A percentile compares a stretch with the other conserved stretches of the same genome.
Conservation (phyloP, 306 rosid species). For the Lathyrus oleraceus region DNA sequence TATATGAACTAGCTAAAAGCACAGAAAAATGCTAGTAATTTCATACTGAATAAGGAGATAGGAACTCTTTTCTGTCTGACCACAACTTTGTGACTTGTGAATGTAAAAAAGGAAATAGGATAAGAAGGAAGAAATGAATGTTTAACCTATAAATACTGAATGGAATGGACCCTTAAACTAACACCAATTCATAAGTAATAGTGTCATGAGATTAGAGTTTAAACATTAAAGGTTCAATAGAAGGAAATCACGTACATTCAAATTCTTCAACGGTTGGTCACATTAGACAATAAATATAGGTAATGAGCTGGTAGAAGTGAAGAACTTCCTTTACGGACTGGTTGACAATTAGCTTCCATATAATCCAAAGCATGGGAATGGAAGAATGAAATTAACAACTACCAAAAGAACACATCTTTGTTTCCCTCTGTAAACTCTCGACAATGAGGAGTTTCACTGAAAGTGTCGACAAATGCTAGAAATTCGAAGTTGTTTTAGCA, state of each 20-base stretch:
- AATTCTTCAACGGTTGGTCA: constrained; percentile 24
- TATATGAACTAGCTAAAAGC: too few relatives aligned
- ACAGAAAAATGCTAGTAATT: constrained; percentile 3
- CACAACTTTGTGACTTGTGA: background rate
- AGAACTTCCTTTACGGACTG: constrained; percentile 5
- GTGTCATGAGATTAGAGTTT: constrained; percentile 29
- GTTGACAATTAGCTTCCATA: constrained; percentile 32
- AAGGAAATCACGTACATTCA: constrained; percentile 26
- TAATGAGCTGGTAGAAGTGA: constrained; percentile 18
- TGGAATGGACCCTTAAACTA: constrained; percentile 35
- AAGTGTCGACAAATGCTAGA: background rate
- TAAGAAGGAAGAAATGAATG: constrained; percentile 11
- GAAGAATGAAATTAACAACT: constrained; percentile 17
- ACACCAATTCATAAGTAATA: constrained; percentile 33
- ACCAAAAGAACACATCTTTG: constrained; percentile 16
- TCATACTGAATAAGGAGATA: constrained; percentile 22
- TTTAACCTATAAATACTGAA: constrained; percentile 5
- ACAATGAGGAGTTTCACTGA: constrained; percentile 15
- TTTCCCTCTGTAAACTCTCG: constrained; percentile 11
- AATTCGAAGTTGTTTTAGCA: background rate
- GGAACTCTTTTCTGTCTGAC: background rate
- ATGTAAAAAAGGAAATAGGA: background rate
- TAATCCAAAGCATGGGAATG: constrained; percentile 16
- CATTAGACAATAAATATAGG: constrained; percentile 32
- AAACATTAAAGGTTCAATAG: constrained; percentile 24